Evolutionary conservation across 2,329 filamentous ascomycete species (phyloP).

Genomic region (Coccinonectria pachysandricola): DNA sequence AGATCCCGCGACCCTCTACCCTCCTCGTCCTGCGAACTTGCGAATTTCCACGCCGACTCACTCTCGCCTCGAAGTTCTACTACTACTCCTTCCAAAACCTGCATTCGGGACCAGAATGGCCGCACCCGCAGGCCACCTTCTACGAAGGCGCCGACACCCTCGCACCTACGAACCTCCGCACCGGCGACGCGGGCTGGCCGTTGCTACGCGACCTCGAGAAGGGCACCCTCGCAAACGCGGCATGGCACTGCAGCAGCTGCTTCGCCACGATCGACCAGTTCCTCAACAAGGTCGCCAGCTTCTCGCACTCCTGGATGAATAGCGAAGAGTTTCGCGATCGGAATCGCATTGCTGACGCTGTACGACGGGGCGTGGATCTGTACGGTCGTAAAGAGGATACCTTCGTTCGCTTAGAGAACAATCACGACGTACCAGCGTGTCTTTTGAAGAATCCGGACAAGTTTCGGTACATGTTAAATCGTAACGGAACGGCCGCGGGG

Average conservation of each 20-base stretch:
- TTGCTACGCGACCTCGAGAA: constrained; percentile 31
- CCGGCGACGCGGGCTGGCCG: constrained; percentile 31
- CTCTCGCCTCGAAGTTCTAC: constrained; percentile 41
- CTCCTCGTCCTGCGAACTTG: constrained; percentile 39
- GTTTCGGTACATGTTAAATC: constrained; percentile 35
- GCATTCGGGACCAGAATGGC: constrained; percentile 32
- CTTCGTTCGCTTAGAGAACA: constrained; percentile 39
- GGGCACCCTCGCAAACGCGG: constrained; percentile 36
- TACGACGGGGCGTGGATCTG: constrained; percentile 42
- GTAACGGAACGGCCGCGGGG: constrained; percentile 36
- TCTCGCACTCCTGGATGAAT: constrained; percentile 46
- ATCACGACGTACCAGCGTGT: constrained; percentile 42
- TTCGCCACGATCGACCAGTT: constrained; percentile 46
- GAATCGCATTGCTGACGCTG: constrained; percentile 37
- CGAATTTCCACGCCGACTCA: constrained; percentile 41
- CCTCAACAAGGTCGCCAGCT: constrained; percentile 44
- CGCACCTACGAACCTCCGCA: constrained; percentile 42
- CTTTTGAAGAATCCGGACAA: constrained; percentile 28
- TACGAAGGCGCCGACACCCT: constrained; percentile 38
- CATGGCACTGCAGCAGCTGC: constrained; percentile 54
- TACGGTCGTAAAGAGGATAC: constrained; percentile 39
- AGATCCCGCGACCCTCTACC: constrained; percentile 44
- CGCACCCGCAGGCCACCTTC: constrained; percentile 49
- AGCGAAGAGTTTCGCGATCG: constrained; percentile 35
- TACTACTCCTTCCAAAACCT: constrained; percentile 49